These are phyloP conservation scores for Arachis hypogaea DNA, from an alignment of 306 rosid genomes.

Conservation along the genomic window DNA sequence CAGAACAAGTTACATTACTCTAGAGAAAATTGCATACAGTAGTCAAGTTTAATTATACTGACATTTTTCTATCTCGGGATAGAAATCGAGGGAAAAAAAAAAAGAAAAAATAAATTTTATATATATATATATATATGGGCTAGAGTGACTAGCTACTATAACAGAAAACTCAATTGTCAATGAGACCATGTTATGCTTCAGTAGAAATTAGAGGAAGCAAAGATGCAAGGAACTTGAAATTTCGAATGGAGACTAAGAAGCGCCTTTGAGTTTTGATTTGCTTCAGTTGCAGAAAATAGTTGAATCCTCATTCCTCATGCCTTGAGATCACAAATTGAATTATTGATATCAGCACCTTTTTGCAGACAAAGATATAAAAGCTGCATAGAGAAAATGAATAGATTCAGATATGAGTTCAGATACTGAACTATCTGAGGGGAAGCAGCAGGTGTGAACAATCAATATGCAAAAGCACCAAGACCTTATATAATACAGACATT, in stretches of 20 bases:
- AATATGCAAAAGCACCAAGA: not conserved
- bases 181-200: slow-evolving; percentile 8
- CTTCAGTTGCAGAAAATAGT: slow-evolving; percentile 16
- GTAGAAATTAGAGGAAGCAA: slow-evolving; percentile 18
- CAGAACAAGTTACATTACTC: slow-evolving; percentile 8
- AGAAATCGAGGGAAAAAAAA: not conserved
- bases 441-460: slow-evolving; percentile 1
- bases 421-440: not conserved
- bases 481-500: too few species aligned
- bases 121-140: not conserved
- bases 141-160: not conserved
- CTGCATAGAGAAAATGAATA: slow-evolving; percentile 46
- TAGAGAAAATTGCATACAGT: not conserved
- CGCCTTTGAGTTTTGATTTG: slow-evolving; percentile 23
- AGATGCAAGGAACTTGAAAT: not conserved
- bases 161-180: not conserved
- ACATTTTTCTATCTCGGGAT: not conserved
- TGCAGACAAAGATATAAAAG: slow-evolving; percentile 61
- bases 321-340: slow-evolving; percentile 31
- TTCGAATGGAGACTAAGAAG: slow-evolving; percentile 2
- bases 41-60: not conserved
- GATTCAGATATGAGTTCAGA: slow-evolving; percentile 11
- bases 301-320: slow-evolving; percentile 36
- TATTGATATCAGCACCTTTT: slow-evolving; percentile 45
- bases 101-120: not conserved